These are phyloP conservation scores for Litchi chinensis DNA, from an alignment of 345 rosid species.

Conservation along the genomic window DNA sequence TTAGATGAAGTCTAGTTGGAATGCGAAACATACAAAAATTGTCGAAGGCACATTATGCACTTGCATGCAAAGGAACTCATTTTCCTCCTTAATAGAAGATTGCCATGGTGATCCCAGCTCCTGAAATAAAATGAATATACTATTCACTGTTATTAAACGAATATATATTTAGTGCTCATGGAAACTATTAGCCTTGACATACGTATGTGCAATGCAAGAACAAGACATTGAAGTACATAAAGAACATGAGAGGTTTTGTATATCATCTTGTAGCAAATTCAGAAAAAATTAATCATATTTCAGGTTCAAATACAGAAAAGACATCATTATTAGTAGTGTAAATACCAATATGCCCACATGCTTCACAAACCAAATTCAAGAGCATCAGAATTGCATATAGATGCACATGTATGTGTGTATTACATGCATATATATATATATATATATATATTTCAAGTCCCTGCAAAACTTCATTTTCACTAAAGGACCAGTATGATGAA, in stretches of 20 bases:
- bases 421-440: neutral
- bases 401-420: neutral
- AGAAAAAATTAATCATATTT: neutral
- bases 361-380: neutral
- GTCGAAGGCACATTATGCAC: conserved; percentile 32
- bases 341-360: neutral
- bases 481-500: neutral
- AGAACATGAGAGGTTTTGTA: neutral
- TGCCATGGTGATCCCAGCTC: conserved; percentile 52
- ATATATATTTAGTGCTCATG: neutral
- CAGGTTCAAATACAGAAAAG: no score
- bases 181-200: neutral
- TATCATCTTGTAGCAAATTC: neutral
- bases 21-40: neutral
- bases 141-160: neutral
- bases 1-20: conserved; percentile 4
- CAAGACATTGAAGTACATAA: neutral
- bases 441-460: neutral
- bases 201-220: neutral
- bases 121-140: conserved; percentile 34
- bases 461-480: no score
- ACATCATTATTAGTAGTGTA: neutral
- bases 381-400: neutral
- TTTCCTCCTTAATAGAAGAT: conserved; percentile 66
- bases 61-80: conserved; percentile 88